Evolutionary conservation across 768 basidiomycete genomes (phyloP).

Genomic region (Omphalotus guepiniiformis): DNA sequence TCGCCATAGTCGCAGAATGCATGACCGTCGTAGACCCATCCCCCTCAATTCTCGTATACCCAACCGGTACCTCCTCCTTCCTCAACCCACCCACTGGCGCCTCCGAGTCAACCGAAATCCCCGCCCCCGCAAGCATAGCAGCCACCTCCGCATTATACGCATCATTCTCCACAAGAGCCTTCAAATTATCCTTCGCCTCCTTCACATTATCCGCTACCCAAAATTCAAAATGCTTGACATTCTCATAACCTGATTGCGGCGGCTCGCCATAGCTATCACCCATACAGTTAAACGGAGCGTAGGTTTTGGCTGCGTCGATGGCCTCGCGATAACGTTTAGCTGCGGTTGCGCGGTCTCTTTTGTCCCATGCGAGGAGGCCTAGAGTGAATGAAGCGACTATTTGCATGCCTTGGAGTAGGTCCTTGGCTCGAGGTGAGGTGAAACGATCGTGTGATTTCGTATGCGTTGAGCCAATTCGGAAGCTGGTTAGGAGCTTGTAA

Average conservation of each 20-base stretch:
- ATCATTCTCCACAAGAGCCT: conserved; percentile 22
- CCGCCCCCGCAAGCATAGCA: conserved; percentile 11
- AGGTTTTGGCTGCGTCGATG: conserved; percentile 24
- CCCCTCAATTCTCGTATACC: conserved; percentile 16
- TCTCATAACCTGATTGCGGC: conserved; percentile 7
- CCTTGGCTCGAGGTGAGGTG: conserved; percentile 16
- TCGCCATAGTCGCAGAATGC: conserved; percentile 20
- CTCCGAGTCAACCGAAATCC: too few species aligned
- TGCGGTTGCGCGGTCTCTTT: conserved; percentile 26
- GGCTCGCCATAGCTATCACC: background rate
- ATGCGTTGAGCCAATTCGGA: conserved; percentile 17
- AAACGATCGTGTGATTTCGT: conserved; percentile 19
- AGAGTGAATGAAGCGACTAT: conserved; percentile 24
- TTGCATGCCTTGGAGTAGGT: conserved; percentile 29
- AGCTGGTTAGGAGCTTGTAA: conserved; percentile 24
- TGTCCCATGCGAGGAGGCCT: conserved; percentile 28
- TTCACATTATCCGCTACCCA: conserved; percentile 20
- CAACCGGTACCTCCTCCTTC: conserved; percentile 14
- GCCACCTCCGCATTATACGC: conserved; percentile 12
- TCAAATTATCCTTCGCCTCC: conserved; percentile 20
- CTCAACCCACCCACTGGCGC: conserved; percentile 11
- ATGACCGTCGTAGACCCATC: conserved; percentile 14
- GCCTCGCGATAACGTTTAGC: conserved; percentile 29
- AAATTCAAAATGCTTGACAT: conserved; percentile 20
- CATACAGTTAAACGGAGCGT: conserved; percentile 15